phyloP scores from a whole-genome alignment of 1,139 yeast genomes.

The Debaryomyces udenii region DNA sequence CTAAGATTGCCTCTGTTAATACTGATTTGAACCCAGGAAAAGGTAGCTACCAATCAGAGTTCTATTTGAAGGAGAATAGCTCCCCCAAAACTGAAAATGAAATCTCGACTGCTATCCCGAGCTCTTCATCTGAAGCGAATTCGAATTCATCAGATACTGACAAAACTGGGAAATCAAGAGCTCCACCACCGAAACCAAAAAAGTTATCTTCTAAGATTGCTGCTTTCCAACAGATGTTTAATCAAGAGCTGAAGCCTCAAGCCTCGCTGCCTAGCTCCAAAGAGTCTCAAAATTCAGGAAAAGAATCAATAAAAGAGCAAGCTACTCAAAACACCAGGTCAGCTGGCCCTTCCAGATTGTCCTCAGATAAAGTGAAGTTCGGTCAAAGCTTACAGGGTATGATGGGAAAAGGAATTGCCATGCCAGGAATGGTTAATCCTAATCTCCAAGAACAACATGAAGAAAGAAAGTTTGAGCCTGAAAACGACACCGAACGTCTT shows the following conservation, averaged over 20 bases:
- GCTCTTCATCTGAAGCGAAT: not conserved
- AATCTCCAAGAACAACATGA: conserved; percentile 12
- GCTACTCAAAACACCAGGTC: not conserved
- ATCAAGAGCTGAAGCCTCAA: conserved; percentile 24
- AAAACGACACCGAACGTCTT: conserved; percentile 41
- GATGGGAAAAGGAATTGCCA: conserved; percentile 55
- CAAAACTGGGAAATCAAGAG: conserved; percentile 24
- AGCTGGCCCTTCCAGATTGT: conserved; percentile 23
- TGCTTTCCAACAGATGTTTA: conserved; percentile 75
- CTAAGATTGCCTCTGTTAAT: not conserved
- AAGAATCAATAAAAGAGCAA: conserved; percentile 11
- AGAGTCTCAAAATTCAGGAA: conserved; percentile 5
- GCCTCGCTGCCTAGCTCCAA: conserved; percentile 12
- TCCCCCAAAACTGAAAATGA: not conserved
- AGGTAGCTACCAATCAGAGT: not conserved
- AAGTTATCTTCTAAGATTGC: conserved; percentile 78
- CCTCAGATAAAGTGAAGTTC: conserved; percentile 46
- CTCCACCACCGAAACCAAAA: conserved; percentile 74
- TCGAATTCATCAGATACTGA: not conserved
- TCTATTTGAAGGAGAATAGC: not conserved
- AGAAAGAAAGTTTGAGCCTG: conserved; percentile 10
- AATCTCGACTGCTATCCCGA: not conserved
- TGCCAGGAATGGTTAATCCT: conserved; percentile 63
- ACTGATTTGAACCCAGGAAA: not conserved
- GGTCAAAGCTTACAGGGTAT: conserved; percentile 61